Percentiles rank a stretch among this genome's conserved stretches.
These are phyloP conservation scores for Boletales sp. DNA, from an alignment of 768 basidiomycete genomes.

Conservation along the genomic window DNA sequence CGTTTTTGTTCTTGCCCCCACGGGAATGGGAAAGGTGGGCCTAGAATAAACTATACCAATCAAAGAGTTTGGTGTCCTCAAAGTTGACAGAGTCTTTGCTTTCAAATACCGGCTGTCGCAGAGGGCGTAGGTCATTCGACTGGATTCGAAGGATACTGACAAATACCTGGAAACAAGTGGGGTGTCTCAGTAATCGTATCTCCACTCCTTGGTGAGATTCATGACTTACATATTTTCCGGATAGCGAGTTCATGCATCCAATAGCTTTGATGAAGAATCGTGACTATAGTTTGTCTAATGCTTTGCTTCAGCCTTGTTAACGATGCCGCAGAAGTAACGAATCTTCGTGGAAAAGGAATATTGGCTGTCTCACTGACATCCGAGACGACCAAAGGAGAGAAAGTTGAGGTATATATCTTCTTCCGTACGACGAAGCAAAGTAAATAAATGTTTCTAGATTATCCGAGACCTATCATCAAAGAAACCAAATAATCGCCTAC, in stretches of 20 bases:
- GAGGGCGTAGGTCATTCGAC: slow-evolving; percentile 41
- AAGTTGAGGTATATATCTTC: slow-evolving; percentile 41
- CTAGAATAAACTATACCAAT: neutral
- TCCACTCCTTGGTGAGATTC: slow-evolving; percentile 61
- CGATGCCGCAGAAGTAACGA: slow-evolving; percentile 54
- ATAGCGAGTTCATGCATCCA: neutral
- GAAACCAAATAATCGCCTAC: slow-evolving; percentile 53
- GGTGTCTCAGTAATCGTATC: slow-evolving; percentile 77
- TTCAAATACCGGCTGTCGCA: slow-evolving; percentile 77
- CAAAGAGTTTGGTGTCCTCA: neutral
- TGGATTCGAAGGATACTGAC: neutral
- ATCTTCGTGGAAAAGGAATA: slow-evolving; percentile 51
- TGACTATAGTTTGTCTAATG: slow-evolving; percentile 29
- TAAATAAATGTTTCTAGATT: slow-evolving; percentile 43
- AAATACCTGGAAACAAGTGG: slow-evolving; percentile 34
- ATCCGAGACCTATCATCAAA: slow-evolving; percentile 56
- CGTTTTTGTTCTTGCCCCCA: slow-evolving; percentile 79
- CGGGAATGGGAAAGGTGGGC: slow-evolving; percentile 83
- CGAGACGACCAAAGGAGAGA: slow-evolving; percentile 55
- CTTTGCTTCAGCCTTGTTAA: slow-evolving; percentile 1
- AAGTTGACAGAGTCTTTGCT: slow-evolving; percentile 66
- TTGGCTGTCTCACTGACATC: slow-evolving; percentile 63
- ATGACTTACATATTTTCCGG: neutral
- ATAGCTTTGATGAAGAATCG: slow-evolving; percentile 83
- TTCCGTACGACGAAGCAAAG: neutral